These are phyloP conservation scores for Mediolabrus comicus DNA, from an alignment of 108 stramenopile genomes.

Conservation along the genomic window DNA sequence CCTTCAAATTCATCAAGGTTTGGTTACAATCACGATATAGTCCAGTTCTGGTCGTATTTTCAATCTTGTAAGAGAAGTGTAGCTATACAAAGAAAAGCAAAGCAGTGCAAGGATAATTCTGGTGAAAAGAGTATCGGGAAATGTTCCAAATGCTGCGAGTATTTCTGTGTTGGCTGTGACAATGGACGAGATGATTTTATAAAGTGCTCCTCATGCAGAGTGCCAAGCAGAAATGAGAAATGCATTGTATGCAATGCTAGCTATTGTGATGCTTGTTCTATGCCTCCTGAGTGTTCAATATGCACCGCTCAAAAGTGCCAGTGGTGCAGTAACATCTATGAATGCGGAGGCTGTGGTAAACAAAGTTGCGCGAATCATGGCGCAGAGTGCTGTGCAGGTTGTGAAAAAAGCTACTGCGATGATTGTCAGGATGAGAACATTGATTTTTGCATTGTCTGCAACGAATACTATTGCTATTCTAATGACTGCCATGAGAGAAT, in stretches of 20 bases:
- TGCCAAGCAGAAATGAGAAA: background rate
- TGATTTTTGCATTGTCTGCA: constrained; percentile 8
- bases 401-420: background rate
- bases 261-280: constrained; percentile 6
- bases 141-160: constrained; percentile 7
- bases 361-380: constrained; percentile 20
- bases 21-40: background rate
- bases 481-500: background rate
- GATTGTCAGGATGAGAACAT: constrained; percentile 6
- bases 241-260: constrained; percentile 1
- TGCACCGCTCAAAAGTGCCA: constrained; percentile 11
- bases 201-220: background rate
- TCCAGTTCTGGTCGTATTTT: background rate
- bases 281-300: constrained; percentile 4
- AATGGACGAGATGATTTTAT: background rate
- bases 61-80: background rate
- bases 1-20: background rate
- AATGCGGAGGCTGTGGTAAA: constrained; percentile 11
- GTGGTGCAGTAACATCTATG: constrained; percentile 13
- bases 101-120: background rate
- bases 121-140: background rate
- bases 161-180: background rate
- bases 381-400: background rate
- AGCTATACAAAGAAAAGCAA: background rate
- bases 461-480: constrained; percentile 1